A percentile compares a stretch with the other conserved stretches of the same genome.
Conservation (phyloP, 352 stramenopile species). For the Phytophthora parvispora region DNA sequence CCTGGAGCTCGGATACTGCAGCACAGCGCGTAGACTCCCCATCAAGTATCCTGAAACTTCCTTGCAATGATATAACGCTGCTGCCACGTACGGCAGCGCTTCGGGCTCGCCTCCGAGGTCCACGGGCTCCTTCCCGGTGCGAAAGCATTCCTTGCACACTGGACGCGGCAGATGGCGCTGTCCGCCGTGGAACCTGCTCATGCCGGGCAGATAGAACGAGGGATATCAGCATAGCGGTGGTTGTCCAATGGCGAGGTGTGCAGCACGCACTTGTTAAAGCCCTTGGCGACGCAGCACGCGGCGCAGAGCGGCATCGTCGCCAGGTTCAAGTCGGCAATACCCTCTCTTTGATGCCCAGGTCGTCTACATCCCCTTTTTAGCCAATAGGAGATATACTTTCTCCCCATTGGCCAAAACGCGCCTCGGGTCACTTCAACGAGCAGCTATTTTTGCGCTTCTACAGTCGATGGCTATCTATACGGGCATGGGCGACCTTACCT, state of each 20-base stretch:
- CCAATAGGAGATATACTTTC: conserved; percentile 10
- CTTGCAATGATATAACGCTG: neutral
- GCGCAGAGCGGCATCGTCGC: conserved; percentile 75
- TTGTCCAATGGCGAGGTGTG: neutral
- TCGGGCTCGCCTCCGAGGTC: conserved; percentile 45
- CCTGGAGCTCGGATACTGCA: conserved; percentile 28
- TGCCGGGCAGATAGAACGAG: conserved; percentile 10
- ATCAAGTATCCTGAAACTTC: conserved; percentile 1
- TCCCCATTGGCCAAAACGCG: conserved; percentile 22
- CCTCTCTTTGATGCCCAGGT: neutral
- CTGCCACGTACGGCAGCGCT: conserved; percentile 25
- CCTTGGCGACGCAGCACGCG: conserved; percentile 75
- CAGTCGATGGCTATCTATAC: neutral
- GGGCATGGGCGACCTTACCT: neutral
- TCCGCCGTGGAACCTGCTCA: conserved; percentile 66
- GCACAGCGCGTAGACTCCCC: neutral
- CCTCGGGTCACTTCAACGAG: conserved; percentile 12
- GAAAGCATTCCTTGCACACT: conserved; percentile 85
- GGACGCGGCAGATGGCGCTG: conserved; percentile 58
- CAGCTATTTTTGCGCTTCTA: conserved; percentile 20
- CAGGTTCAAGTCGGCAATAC: conserved; percentile 20
- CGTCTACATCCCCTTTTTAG: conserved; percentile 32
- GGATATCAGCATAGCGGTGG: neutral
- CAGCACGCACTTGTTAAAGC: conserved; percentile 76
- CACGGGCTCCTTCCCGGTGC: conserved; percentile 46